A percentile compares a stretch with the other conserved stretches of the same genome.
These are phyloP conservation scores for Pichia kluyveri DNA, from an alignment of 805 yeast species.

Conservation along the genomic window DNA sequence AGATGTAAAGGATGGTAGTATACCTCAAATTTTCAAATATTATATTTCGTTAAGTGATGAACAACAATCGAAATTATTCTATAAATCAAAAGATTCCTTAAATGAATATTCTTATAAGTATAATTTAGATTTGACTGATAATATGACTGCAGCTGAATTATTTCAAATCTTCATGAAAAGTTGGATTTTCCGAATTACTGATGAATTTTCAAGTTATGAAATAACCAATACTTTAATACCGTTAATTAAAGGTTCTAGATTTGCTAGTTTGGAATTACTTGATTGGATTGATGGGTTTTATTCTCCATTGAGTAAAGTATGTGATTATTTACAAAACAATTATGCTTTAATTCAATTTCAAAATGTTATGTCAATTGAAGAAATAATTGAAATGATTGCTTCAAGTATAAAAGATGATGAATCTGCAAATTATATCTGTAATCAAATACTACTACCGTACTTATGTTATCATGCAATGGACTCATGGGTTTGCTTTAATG, in stretches of 20 bases:
- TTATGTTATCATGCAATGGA: conserved; percentile 6
- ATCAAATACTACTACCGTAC: conserved; percentile 15
- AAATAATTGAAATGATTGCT: conserved; percentile 15
- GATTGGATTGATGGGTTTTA: conserved; percentile 19
- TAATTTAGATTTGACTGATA: background rate
- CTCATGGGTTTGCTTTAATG: conserved; percentile 14
- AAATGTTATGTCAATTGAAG: conserved; percentile 9
- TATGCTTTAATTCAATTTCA: conserved; percentile 17
- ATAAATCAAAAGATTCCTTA: background rate
- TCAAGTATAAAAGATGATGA: conserved; percentile 2
- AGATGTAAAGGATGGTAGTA: background rate
- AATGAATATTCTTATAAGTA: background rate
- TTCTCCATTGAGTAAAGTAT: conserved; percentile 12
- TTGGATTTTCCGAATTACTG: conserved; percentile 14
- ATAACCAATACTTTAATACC: conserved; percentile 1
- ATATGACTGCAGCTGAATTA: background rate
- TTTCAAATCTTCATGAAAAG: conserved; percentile 16
- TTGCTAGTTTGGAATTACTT: conserved; percentile 4
- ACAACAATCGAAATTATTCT: background rate
- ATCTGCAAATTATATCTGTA: conserved; percentile 2
- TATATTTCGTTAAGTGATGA: background rate
- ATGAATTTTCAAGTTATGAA: conserved; percentile 7
- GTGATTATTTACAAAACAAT: conserved; percentile 10
- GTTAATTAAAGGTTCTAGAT: background rate
- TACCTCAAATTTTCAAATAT: background rate